phyloP scores from a whole-genome alignment of 169 alveolate genomes.

The Plasmodium vinckei region DNA sequence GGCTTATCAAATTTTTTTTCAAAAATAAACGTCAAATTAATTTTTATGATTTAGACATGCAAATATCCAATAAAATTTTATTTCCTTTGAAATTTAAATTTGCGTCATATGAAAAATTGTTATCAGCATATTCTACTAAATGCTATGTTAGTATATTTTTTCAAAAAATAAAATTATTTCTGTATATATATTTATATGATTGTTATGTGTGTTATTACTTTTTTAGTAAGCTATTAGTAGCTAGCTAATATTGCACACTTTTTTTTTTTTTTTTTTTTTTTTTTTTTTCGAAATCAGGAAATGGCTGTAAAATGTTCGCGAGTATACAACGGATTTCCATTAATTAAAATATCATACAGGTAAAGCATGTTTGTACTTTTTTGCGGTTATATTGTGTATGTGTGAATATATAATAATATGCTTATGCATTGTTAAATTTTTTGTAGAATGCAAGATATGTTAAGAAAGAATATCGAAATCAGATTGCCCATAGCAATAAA shows the following conservation, averaged over 20 bases:
- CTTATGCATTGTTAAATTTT: not conserved
- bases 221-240: no score
- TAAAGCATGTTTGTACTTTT: not conserved
- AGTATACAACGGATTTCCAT: constrained; percentile 64
- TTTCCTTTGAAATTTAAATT: constrained; percentile 58
- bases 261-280: not conserved
- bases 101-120: constrained; percentile 21
- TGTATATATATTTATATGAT: not conserved
- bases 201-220: no score
- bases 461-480: constrained; percentile 47
- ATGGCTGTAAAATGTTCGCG: constrained; percentile 56
- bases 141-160: constrained; percentile 32
- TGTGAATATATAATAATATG: not conserved
- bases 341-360: constrained; percentile 61
- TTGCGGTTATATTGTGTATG: not conserved
- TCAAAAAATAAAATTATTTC: not conserved
- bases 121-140: constrained; percentile 18
- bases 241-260: no score
- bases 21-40: constrained; percentile 41
- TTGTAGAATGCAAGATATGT: constrained; percentile 68
- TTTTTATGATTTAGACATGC: constrained; percentile 52
- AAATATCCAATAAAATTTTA: constrained; percentile 42
- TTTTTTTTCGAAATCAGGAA: constrained; percentile 18
- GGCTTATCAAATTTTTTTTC: constrained; percentile 27
- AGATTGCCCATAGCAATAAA: constrained; percentile 56